A percentile compares a stretch with the other conserved stretches of the same genome.
These are phyloP conservation scores for Ustilago crameri DNA, from an alignment of 1,284 basidiomycete genomes.

Conservation along the genomic window DNA sequence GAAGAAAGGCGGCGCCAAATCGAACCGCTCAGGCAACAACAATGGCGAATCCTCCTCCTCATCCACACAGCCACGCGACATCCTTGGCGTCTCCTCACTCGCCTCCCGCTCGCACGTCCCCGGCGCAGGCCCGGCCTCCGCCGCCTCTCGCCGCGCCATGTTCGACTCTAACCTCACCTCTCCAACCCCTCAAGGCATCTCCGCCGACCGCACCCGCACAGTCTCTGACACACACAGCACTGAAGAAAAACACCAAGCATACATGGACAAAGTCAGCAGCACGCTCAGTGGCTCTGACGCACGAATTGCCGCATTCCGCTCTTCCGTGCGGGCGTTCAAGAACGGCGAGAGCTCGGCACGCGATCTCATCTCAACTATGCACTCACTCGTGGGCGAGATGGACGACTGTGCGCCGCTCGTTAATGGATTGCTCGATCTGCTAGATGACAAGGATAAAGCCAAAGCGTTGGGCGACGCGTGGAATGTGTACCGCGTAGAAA, in stretches of 20 bases:
- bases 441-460: conserved; percentile 81
- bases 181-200: conserved; percentile 23
- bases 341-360: conserved; percentile 81
- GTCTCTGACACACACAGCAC: conserved; percentile 74
- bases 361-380: conserved; percentile 87
- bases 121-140: conserved; percentile 54
- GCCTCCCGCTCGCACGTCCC: conserved; percentile 69
- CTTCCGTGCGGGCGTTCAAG: conserved; percentile 82
- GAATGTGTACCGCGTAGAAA: conserved; percentile 83
- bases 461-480: conserved; percentile 79
- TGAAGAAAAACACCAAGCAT: conserved; percentile 73
- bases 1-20: conserved; percentile 21
- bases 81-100: conserved; percentile 37
- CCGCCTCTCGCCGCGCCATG: conserved; percentile 42
- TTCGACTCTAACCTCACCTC: conserved; percentile 48
- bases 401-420: conserved; percentile 73
- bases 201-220: conserved; percentile 18
- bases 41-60: background rate
- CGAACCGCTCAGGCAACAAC: conserved; percentile 12
- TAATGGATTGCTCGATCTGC: conserved; percentile 73
- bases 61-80: conserved; percentile 28
- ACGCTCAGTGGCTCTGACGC: conserved; percentile 76
- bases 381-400: conserved; percentile 78
- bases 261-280: conserved; percentile 77
- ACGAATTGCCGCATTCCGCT: conserved; percentile 81